These are phyloP conservation scores for Gracilaria vermiculophylla DNA, from an alignment of 23 red algal genomes.

Conservation along the genomic window DNA sequence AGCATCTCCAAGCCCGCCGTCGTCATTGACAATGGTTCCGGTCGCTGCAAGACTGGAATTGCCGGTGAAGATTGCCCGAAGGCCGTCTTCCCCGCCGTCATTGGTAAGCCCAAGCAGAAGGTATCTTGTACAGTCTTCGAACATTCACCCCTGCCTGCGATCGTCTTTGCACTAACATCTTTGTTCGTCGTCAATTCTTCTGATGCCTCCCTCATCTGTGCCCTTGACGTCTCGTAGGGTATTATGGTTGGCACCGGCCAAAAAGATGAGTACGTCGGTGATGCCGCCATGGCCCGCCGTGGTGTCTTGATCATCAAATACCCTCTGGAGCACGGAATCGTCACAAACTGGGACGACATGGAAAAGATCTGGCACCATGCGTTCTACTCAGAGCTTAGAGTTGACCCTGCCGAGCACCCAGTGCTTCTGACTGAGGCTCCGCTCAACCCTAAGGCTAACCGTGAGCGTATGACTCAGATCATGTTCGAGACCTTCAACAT, in stretches of 20 bases:
- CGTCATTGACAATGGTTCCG: constrained; percentile 99
- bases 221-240: constrained; percentile 14
- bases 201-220: neutral
- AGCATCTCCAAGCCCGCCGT: constrained; percentile 86
- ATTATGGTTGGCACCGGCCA: constrained; percentile 99
- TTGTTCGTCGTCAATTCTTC: neutral
- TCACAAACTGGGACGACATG: constrained; percentile 99
- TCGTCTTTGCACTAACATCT: neutral
- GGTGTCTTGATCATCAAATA: constrained; percentile 99
- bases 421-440: constrained; percentile 97
- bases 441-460: constrained; percentile 96
- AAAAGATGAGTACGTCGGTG: constrained; percentile 99
- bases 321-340: constrained; percentile 99
- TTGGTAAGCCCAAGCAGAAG: constrained; percentile 96
- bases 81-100: constrained; percentile 97
- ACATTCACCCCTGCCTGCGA: neutral
- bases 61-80: constrained; percentile 98
- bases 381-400: constrained; percentile 97
- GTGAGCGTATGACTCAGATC: constrained; percentile 98
- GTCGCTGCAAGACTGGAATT: constrained; percentile 96
- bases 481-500: constrained; percentile 99
- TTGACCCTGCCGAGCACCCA: constrained; percentile 94
- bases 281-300: constrained; percentile 92
- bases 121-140: neutral
- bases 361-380: constrained; percentile 99